Conservation (phyloP, 139 green algal species). For the Coelastrella sp. region DNA sequence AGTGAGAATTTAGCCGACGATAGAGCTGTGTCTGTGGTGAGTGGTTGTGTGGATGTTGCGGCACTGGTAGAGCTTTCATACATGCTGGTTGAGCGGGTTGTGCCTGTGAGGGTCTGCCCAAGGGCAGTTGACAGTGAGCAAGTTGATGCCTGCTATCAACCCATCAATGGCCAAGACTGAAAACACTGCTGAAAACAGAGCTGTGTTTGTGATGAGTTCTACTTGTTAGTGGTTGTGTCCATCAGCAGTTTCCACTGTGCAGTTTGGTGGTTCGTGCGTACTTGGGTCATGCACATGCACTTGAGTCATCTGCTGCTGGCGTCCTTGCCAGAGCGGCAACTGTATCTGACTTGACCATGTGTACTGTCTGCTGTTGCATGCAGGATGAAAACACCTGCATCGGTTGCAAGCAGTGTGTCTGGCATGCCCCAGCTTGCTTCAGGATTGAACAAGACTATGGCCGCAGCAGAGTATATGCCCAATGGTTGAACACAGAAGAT, state of each 20-base stretch:
- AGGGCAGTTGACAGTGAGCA: slow-evolving; percentile 62
- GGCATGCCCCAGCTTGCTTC: slow-evolving; percentile 81
- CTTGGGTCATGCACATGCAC: too few relatives aligned
- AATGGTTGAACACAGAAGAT: slow-evolving; percentile 88
- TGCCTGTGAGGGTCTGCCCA: too few relatives aligned
- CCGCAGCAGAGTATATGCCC: slow-evolving; percentile 80
- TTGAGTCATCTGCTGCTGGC: too few relatives aligned
- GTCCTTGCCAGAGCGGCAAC: too few relatives aligned
- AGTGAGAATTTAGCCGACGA: slow-evolving; percentile 72
- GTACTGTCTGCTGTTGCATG: background rate
- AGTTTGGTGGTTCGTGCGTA: too few relatives aligned
- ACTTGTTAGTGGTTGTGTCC: too few relatives aligned
- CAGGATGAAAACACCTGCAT: slow-evolving; percentile 89
- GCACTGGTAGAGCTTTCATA: too few relatives aligned
- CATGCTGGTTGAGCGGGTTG: too few relatives aligned
- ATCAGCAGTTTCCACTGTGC: too few relatives aligned
- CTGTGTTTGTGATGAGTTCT: slow-evolving; percentile 83
- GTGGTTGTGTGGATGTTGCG: background rate
- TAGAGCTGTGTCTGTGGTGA: slow-evolving; percentile 86
- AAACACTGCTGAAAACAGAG: slow-evolving; percentile 74
- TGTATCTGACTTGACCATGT: too few relatives aligned
- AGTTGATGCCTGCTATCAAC: slow-evolving; percentile 76
- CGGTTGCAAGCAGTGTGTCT: slow-evolving; percentile 92
- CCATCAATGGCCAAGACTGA: slow-evolving; percentile 76
- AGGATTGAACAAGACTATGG: slow-evolving; percentile 85